Conservation (phyloP, 1,284 basidiomycete species). For the Golubevia sp. region DNA sequence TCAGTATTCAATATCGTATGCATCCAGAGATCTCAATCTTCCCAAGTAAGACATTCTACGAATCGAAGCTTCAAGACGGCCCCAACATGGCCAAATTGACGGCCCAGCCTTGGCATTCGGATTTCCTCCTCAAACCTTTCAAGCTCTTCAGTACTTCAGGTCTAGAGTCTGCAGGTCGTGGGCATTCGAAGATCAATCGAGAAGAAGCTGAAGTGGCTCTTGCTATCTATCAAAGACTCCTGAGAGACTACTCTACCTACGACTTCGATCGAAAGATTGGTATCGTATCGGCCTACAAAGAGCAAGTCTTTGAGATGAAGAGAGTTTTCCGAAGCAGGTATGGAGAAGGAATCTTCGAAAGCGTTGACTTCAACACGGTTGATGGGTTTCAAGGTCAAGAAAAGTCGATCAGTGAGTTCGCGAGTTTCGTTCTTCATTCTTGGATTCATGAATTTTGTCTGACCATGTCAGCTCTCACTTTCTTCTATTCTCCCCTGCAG, state of each 20-base stretch:
- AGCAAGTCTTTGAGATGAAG: conserved; percentile 80
- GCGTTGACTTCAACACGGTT: conserved; percentile 94
- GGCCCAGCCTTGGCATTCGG: conserved; percentile 79
- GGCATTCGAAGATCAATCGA: conserved; percentile 79
- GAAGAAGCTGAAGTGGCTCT: conserved; percentile 79
- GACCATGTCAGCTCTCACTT: too few species aligned
- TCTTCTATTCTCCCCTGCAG: too few species aligned
- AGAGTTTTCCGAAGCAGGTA: conserved; percentile 75
- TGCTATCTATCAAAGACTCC: conserved; percentile 77
- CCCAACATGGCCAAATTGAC: conserved; percentile 86
- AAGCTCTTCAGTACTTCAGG: conserved; percentile 70
- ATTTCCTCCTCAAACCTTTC: conserved; percentile 81
- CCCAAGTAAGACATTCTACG: conserved; percentile 88
- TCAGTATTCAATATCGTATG: conserved; percentile 98
- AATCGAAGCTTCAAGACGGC: conserved; percentile 80
- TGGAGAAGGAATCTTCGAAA: conserved; percentile 73
- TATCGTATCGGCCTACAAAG: conserved; percentile 92
- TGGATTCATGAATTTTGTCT: background rate
- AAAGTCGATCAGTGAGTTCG: conserved; percentile 64
- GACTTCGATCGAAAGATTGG: conserved; percentile 81
- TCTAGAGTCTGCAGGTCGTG: conserved; percentile 68
- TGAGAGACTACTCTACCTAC: conserved; percentile 69
- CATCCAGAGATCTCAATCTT: conserved; percentile 91
- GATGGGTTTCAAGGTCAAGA: conserved; percentile 96
- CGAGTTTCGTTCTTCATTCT: background rate